Conservation (phyloP, 176 grass and related monocot species). For the Phoenix roebelenii region DNA sequence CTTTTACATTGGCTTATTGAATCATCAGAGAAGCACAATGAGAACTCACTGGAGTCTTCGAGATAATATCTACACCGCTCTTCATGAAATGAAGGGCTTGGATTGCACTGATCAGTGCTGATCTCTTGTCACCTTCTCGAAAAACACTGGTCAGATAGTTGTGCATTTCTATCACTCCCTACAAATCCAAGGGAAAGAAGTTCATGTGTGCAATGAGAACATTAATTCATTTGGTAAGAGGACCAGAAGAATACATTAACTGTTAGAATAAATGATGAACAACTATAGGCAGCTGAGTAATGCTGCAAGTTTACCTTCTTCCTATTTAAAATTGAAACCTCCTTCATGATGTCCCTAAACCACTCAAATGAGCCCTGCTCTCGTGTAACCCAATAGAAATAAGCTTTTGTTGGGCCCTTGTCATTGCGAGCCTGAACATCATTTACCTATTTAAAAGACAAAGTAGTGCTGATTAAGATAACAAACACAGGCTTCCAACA, state of each 20-base stretch:
- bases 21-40: slow-evolving; percentile 2
- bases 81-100: slow-evolving; percentile 71
- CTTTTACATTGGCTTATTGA: no score
- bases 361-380: slow-evolving; percentile 73
- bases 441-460: slow-evolving; percentile 12
- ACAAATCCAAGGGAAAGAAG: background rate
- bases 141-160: slow-evolving; percentile 60
- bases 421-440: background rate
- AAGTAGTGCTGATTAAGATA: no score
- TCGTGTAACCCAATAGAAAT: slow-evolving; percentile 74
- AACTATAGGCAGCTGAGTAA: background rate
- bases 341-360: slow-evolving; percentile 75
- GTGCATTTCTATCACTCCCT: slow-evolving; percentile 75
- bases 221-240: no score
- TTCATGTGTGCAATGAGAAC: background rate
- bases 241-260: background rate
- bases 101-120: slow-evolving; percentile 44
- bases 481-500: background rate
- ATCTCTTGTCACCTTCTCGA: slow-evolving; percentile 63
- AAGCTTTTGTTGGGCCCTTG: slow-evolving; percentile 35
- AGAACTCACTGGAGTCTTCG: slow-evolving; percentile 42
- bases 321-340: slow-evolving; percentile 37
- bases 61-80: slow-evolving; percentile 57
- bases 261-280: background rate
- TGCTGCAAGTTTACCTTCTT: slow-evolving; percentile 27